A percentile compares a stretch with the other conserved stretches of the same genome.
Evolutionary conservation across 768 basidiomycete species (phyloP).

Genomic region (Boletus tomentosulus): DNA sequence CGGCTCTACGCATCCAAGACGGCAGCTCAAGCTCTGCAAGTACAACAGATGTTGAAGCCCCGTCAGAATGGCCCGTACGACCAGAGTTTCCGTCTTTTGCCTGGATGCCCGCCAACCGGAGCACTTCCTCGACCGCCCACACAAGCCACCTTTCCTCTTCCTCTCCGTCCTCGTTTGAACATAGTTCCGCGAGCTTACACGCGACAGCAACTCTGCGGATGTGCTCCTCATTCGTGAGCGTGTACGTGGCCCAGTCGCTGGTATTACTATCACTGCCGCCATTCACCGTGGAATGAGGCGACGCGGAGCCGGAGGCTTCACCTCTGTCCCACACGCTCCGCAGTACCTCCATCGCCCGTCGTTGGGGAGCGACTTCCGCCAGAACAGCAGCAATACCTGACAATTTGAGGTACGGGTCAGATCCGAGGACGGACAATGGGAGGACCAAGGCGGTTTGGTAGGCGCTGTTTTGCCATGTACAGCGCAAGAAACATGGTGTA

Average conservation of each 20-base stretch:
- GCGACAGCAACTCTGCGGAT: constrained; percentile 43
- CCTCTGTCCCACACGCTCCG: constrained; percentile 21
- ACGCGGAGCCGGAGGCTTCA: background rate
- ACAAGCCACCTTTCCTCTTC: constrained; percentile 44
- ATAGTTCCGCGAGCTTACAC: constrained; percentile 43
- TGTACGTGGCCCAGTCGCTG: constrained; percentile 20
- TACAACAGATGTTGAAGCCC: constrained; percentile 21
- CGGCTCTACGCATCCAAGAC: constrained; percentile 52
- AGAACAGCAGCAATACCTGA: constrained; percentile 64
- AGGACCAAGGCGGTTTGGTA: constrained; percentile 50
- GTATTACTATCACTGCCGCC: background rate
- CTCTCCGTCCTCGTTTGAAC: constrained; percentile 23
- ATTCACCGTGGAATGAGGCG: constrained; percentile 2
- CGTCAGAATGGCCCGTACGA: background rate
- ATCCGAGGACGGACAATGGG: constrained; percentile 31
- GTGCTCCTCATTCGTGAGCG: constrained; percentile 35
- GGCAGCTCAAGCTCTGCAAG: constrained; percentile 56
- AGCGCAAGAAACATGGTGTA: background rate
- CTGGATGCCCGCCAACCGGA: constrained; percentile 25
- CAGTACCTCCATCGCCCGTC: constrained; percentile 25
- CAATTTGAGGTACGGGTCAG: constrained; percentile 58
- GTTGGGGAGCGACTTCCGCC: constrained; percentile 42
- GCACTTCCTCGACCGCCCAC: constrained; percentile 41
- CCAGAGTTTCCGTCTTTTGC: background rate
- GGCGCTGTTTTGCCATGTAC: constrained; percentile 37